Evolutionary conservation across 2,329 filamentous ascomycete genomes (phyloP).

Genomic region (Aspergillus eucalypticola): DNA sequence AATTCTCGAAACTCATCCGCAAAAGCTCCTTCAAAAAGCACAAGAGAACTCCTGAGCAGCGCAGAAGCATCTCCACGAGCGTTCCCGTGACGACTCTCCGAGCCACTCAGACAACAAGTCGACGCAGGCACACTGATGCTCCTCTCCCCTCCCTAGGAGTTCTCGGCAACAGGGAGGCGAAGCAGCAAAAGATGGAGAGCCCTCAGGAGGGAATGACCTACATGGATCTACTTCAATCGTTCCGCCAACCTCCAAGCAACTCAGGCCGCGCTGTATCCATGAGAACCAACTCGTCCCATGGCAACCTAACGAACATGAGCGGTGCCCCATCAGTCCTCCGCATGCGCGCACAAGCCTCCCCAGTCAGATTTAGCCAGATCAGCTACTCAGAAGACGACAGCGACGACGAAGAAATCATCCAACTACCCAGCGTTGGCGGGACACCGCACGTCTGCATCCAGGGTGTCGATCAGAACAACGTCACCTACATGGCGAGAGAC

Average conservation of each 20-base stretch:
- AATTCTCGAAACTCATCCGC: constrained; percentile 33
- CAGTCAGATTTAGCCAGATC: constrained; percentile 20
- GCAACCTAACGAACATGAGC: constrained; percentile 13
- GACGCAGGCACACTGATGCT: constrained; percentile 44
- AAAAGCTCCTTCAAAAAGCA: constrained; percentile 35
- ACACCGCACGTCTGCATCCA: constrained; percentile 32
- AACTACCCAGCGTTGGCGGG: constrained; percentile 31
- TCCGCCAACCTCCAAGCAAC: constrained; percentile 4
- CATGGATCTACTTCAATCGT: constrained; percentile 30
- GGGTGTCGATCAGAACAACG: constrained; percentile 37
- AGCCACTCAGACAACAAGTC: constrained; percentile 23
- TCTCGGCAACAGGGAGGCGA: constrained; percentile 24
- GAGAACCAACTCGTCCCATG: constrained; percentile 10
- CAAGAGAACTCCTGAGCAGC: constrained; percentile 27
- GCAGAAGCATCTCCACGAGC: constrained; percentile 34
- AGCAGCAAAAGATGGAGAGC: constrained; percentile 16
- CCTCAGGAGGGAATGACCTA: constrained; percentile 29
- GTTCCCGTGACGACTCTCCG: constrained; percentile 24
- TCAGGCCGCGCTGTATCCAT: constrained; percentile 17
- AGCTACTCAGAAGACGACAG: constrained; percentile 29
- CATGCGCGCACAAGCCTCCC: constrained; percentile 37
- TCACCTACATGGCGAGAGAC: constrained; percentile 33
- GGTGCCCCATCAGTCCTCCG: constrained; percentile 31
- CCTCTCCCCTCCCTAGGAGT: constrained; percentile 36
- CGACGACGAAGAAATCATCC: constrained; percentile 40